Conservation (phyloP, 352 stramenopile genomes). For the Globisporangium ultimum region DNA sequence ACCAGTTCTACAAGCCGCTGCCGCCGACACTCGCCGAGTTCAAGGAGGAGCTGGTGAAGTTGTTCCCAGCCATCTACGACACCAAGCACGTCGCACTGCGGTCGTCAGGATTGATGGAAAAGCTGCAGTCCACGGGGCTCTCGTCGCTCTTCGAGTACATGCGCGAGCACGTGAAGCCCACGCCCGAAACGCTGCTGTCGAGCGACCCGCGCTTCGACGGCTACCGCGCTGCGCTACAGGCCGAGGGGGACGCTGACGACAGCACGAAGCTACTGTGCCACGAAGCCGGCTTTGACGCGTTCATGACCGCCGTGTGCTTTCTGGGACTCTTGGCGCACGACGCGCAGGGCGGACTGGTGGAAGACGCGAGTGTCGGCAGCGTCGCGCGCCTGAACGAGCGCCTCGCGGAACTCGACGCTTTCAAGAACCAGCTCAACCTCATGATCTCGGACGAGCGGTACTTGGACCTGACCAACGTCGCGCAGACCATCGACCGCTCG, state of each 20-base stretch:
- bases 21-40: conserved; percentile 66
- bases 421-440: conserved; percentile 76
- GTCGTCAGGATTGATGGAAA: conserved; percentile 36
- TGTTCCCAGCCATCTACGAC: conserved; percentile 78
- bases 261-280: conserved; percentile 52
- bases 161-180: conserved; percentile 56
- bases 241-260: conserved; percentile 38
- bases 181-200: conserved; percentile 50
- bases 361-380: conserved; percentile 22
- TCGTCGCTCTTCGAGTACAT: conserved; percentile 77
- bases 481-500: conserved; percentile 63
- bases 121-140: conserved; percentile 59
- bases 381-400: conserved; percentile 31
- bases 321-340: conserved; percentile 63
- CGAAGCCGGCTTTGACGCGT: conserved; percentile 83
- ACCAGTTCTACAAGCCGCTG: conserved; percentile 81
- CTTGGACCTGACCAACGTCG: conserved; percentile 46
- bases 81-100: conserved; percentile 72
- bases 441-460: conserved; percentile 75
- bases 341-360: conserved; percentile 37
- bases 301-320: conserved; percentile 83
- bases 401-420: conserved; percentile 40
- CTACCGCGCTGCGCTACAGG: conserved; percentile 59
- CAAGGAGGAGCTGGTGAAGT: conserved; percentile 57
- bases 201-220: conserved; percentile 52